phyloP scores from a whole-genome alignment of 169 alveolate genomes.

The Cyclospora cayetanensis region DNA sequence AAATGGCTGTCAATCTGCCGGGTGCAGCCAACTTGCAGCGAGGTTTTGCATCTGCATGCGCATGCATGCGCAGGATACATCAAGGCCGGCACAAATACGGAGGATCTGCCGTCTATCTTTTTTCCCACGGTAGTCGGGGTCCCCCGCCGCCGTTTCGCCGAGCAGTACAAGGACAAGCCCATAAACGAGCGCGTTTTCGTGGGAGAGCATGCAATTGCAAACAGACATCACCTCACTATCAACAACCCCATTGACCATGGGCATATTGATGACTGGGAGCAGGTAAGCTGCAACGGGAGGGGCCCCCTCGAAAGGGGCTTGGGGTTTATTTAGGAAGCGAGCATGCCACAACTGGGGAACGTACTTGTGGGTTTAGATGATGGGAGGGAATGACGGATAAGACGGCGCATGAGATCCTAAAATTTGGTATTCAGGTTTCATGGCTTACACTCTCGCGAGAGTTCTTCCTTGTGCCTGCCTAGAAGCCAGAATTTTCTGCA shows the following conservation, averaged over 20 bases:
- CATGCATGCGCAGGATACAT: conserved; percentile 75
- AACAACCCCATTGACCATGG: conserved; percentile 83
- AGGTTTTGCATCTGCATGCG: background rate
- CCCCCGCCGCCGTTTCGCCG: conserved; percentile 76
- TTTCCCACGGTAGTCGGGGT: conserved; percentile 82
- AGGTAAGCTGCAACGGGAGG: too few relatives aligned
- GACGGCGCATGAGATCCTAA: too few relatives aligned
- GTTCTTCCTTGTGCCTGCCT: too few relatives aligned
- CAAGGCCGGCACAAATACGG: conserved; percentile 77
- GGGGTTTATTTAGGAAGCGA: too few relatives aligned
- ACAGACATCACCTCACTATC: conserved; percentile 74
- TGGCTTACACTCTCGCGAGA: too few relatives aligned
- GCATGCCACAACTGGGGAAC: too few relatives aligned
- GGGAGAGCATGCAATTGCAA: conserved; percentile 80
- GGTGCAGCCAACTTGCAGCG: background rate
- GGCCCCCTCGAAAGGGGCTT: too few relatives aligned
- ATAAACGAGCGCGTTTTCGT: conserved; percentile 65
- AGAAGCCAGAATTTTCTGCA: too few relatives aligned
- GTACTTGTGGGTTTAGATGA: too few relatives aligned
- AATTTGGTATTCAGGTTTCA: too few relatives aligned
- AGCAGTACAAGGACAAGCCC: conserved; percentile 19
- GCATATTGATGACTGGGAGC: conserved; percentile 81
- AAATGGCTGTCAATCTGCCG: background rate
- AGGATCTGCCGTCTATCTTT: conserved; percentile 75
- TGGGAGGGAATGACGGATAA: too few relatives aligned